Conservation (phyloP, 1,284 basidiomycete species). For the Tetrapyrgos nigripes region DNA sequence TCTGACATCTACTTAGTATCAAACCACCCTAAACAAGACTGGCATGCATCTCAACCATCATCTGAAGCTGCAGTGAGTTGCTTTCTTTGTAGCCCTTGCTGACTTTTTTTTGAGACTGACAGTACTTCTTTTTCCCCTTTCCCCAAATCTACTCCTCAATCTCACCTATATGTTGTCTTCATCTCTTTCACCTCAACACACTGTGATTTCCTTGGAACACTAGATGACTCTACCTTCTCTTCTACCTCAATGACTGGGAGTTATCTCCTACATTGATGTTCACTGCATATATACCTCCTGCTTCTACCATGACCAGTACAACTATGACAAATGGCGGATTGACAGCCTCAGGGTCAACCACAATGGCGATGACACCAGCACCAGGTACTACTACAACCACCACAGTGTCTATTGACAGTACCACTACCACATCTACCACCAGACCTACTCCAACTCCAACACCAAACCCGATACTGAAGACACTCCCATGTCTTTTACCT, state of each 20-base stretch:
- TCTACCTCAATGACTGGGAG: neutral
- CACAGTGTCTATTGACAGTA: too few relatives aligned
- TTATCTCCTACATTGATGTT: neutral
- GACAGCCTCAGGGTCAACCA: too few relatives aligned
- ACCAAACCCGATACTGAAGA: too few relatives aligned
- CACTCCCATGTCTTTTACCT: neutral
- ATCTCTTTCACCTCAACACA: neutral
- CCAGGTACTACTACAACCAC: neutral
- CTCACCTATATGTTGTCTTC: neutral
- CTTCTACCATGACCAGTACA: neutral
- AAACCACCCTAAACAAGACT: constrained; percentile 72
- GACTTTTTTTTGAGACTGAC: neutral
- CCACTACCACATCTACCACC: too few relatives aligned
- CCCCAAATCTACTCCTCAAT: constrained; percentile 1
- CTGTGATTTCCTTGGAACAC: constrained; percentile 83
- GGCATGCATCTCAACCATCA: constrained; percentile 47
- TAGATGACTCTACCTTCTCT: constrained; percentile 76
- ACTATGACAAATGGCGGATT: neutral
- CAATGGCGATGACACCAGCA: neutral
- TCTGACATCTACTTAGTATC: constrained; percentile 55
- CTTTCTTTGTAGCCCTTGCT: neutral
- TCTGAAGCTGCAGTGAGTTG: constrained; percentile 53
- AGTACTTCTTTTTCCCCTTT: constrained; percentile 2
- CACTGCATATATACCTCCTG: neutral
- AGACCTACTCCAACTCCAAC: neutral